Evolutionary conservation across 129 eudicot species (phyloP).

Genomic region (Cynara cardunculus): DNA sequence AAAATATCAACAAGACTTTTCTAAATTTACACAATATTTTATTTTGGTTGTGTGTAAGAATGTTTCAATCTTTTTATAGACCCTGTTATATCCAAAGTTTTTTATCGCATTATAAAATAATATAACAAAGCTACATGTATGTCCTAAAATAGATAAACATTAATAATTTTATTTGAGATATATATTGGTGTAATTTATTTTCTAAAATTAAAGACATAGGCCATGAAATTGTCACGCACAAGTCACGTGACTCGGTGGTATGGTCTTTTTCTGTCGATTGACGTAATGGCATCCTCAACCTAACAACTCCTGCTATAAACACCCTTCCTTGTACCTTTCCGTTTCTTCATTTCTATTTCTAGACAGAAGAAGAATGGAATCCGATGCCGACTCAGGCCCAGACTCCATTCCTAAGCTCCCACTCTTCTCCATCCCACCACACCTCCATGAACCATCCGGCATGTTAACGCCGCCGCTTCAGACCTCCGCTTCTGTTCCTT

Average conservation of each 20-base stretch:
- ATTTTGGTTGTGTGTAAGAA: too few species aligned
- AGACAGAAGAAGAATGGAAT: slow-evolving; percentile 18
- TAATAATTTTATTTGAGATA: too few species aligned
- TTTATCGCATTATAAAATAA: background rate
- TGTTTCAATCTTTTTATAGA: too few species aligned
- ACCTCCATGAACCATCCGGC: slow-evolving; percentile 45
- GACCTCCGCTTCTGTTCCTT: slow-evolving; percentile 77
- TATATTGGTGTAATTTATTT: too few species aligned
- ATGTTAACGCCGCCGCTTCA: slow-evolving; percentile 61
- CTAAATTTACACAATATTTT: too few species aligned
- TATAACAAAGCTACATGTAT: too few species aligned
- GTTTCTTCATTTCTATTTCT: background rate
- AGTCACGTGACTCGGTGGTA: slow-evolving; percentile 20
- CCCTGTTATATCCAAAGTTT: background rate
- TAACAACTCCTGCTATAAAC: background rate
- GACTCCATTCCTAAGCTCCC: slow-evolving; percentile 42
- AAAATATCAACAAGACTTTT: too few species aligned
- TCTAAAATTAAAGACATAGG: background rate
- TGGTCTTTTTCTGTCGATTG: background rate
- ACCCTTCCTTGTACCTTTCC: background rate
- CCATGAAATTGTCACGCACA: slow-evolving; percentile 12
- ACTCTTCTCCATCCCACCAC: slow-evolving; percentile 20
- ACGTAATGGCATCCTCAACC: slow-evolving; percentile 3
- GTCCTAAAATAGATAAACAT: too few species aligned
- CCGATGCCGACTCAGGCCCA: slow-evolving; percentile 35